Evolutionary conservation across 495 filamentous ascomycete species (phyloP), one percentile per base, ranked within the genome.

Genomic region (Lophium mytilinum): DNA sequence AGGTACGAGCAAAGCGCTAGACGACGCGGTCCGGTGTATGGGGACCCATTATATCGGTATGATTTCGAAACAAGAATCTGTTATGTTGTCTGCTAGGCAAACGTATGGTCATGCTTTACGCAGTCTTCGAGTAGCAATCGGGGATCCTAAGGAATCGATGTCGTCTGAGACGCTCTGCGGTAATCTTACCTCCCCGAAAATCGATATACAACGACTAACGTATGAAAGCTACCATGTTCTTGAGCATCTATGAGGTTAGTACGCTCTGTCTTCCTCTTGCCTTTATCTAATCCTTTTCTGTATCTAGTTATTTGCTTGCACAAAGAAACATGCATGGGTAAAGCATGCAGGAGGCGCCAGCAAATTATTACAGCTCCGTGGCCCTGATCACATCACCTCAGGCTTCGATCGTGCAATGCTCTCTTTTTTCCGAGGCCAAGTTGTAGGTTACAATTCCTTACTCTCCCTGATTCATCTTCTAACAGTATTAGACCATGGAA

Each of bases 261-360:
- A 48, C 8, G 14, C 19, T 14, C 33, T 14, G 30, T 30, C 1
- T n/a, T 7, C 8, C 4, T 41, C 39, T 33, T 24, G 17, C 8
- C 8, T 24, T 21, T 9, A 14, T 48, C 15, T 48, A 30, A 48
- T 12, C 45, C 8, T 24, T 48, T 9, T 33, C 21, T 18, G 15
- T 18, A 6, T 30, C 24, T 33, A 48, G 45, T 24, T 30, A 12
- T 48, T 24, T 48, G 15, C 45, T 24, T 48, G 45, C 33, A 48
- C 45, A 8, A 48, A 48, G 45, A 48, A 48, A 48, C 15, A 48
- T 24, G 45, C 45, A 24, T 75, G 72, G 70, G 53, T 72, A 4
- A 65, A 65, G 40, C 72, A 74, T 60, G 70, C 70, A 5, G 55
- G 65, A 5, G 73, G 73, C n/a, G 67, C 72, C 18, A 66, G 66